phyloP scores from a whole-genome alignment of 2,329 filamentous ascomycete species.

The Penicillium decumbens region DNA sequence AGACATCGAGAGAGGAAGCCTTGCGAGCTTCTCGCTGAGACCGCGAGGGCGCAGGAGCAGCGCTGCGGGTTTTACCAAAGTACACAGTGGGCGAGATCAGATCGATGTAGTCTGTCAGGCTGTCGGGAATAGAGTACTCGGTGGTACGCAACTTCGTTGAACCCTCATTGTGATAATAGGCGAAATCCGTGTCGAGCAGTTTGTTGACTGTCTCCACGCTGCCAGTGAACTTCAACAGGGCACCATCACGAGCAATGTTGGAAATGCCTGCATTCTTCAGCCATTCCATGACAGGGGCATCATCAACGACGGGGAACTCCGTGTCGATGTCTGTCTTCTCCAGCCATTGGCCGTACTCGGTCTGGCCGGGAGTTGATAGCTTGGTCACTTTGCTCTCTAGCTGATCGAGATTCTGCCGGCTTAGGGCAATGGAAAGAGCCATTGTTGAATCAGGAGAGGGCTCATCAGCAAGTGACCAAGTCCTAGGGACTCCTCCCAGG shows the following conservation, averaged over 20 bases:
- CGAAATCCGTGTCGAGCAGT: slow-evolving; percentile 49
- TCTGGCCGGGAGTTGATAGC: slow-evolving; percentile 46
- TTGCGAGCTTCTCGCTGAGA: slow-evolving; percentile 2
- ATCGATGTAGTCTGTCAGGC: slow-evolving; percentile 40
- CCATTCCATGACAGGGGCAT: slow-evolving; percentile 42
- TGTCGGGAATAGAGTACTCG: slow-evolving; percentile 40
- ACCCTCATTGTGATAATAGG: slow-evolving; percentile 42
- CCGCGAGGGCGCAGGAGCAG: not conserved
- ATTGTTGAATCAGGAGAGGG: slow-evolving; percentile 16
- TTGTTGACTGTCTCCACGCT: slow-evolving; percentile 41
- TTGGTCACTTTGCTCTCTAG: slow-evolving; percentile 39
- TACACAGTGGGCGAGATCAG: slow-evolving; percentile 51
- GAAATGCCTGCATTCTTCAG: slow-evolving; percentile 40
- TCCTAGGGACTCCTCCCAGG: slow-evolving; percentile 13
- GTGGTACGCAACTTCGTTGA: slow-evolving; percentile 43
- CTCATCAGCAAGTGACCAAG: slow-evolving; percentile 16
- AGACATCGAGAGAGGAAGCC: slow-evolving; percentile 21
- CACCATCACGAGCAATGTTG: slow-evolving; percentile 37
- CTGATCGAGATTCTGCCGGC: slow-evolving; percentile 30
- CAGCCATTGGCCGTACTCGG: slow-evolving; percentile 50
- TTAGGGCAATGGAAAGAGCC: slow-evolving; percentile 22
- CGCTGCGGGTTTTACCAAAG: slow-evolving; percentile 40
- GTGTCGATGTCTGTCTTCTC: slow-evolving; percentile 42
- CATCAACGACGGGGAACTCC: slow-evolving; percentile 40
- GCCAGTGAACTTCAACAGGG: slow-evolving; percentile 43